phyloP scores from a whole-genome alignment of 2,329 filamentous ascomycete genomes.

The Ampelomyces quisqualis region DNA sequence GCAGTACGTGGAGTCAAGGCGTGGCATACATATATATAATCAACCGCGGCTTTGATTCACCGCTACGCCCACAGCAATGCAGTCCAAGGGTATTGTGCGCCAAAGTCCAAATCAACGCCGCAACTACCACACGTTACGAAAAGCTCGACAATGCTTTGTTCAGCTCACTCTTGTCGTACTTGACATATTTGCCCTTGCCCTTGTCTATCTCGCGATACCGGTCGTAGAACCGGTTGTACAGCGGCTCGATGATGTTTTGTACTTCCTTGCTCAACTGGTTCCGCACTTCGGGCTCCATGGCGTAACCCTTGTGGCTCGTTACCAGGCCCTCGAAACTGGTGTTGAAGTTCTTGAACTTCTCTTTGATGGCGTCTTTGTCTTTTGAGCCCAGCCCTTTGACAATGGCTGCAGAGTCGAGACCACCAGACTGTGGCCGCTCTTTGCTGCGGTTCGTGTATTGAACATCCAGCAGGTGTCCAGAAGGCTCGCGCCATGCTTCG shows the following conservation, averaged over 20 bases:
- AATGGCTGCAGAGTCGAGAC: constrained; percentile 74
- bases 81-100: constrained; percentile 39
- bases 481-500: constrained; percentile 85
- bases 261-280: constrained; percentile 79
- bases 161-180: constrained; percentile 82
- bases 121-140: constrained; percentile 29
- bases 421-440: constrained; percentile 65
- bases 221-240: constrained; percentile 96
- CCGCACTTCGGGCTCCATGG: constrained; percentile 89
- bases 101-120: constrained; percentile 25
- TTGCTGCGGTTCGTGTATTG: constrained; percentile 77
- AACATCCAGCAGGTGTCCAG: constrained; percentile 79
- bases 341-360: constrained; percentile 94
- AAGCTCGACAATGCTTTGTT: constrained; percentile 59
- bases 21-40: constrained; percentile 19
- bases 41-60: no score
- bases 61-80: constrained; percentile 20
- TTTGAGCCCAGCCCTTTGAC: constrained; percentile 82
- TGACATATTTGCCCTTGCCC: constrained; percentile 92
- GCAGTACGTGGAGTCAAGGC: constrained; percentile 5
- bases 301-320: constrained; percentile 74
- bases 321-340: constrained; percentile 86
- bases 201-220: constrained; percentile 97
- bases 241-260: constrained; percentile 85
- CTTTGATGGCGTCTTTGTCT: constrained; percentile 94